These are phyloP conservation scores for Litsea cubeba DNA, from an alignment of 164 flowering plant species.

Conservation along the genomic window DNA sequence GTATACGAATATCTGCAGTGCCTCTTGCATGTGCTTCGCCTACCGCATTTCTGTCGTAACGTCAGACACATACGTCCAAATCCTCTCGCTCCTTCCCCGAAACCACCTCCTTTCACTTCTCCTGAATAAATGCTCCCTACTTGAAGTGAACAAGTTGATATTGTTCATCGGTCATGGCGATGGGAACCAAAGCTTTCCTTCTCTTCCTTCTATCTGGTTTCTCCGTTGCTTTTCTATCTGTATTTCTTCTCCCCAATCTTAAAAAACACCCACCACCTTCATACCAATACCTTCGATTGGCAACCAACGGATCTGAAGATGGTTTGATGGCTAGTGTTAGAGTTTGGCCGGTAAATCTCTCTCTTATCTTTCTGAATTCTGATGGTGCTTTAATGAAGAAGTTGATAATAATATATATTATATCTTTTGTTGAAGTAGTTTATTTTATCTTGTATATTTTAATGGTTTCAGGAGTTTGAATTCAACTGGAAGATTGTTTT, in stretches of 20 bases:
- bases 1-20: too few relatives aligned
- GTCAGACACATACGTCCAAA: background rate
- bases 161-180: background rate
- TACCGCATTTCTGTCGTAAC: background rate
- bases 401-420: background rate
- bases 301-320: background rate
- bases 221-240: slow-evolving; percentile 9
- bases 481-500: slow-evolving; percentile 62
- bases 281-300: background rate
- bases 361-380: background rate
- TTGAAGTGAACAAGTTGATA: background rate
- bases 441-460: background rate
- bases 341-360: slow-evolving; percentile 69
- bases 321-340: slow-evolving; percentile 7
- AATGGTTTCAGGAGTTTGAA: slow-evolving; percentile 47
- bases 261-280: background rate
- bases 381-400: background rate
- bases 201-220: slow-evolving; percentile 11
- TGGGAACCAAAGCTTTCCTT: slow-evolving; percentile 14
- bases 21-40: too few relatives aligned
- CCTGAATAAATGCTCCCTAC: background rate
- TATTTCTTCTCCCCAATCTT: slow-evolving; percentile 23
- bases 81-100: background rate
- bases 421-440: background rate
- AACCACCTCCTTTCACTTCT: too few relatives aligned